Evolutionary conservation across 2,329 filamentous ascomycete species (phyloP), one percentile per base, ranked within the genome.

Genomic region (Alternaria sp.): DNA sequence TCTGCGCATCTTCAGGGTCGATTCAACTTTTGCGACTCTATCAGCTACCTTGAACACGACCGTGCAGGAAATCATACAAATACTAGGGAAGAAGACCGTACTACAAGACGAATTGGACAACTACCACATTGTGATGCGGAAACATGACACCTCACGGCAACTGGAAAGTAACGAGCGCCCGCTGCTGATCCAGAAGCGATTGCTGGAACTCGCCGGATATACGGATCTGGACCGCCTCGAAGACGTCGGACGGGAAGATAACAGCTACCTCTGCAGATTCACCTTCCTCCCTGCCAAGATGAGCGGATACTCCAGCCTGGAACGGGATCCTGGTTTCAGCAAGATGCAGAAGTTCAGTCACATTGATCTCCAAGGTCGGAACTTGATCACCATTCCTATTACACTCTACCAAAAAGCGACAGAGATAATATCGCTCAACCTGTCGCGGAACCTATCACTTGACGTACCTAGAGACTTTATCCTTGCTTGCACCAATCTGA

Each of bases 401-500:
- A 91, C 91, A 0, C 87, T 99, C 11, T 98, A 98, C 80, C 92
- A 93, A 64, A 96, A 94, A 78, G 92, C 95, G 0, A 86, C 88
- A 11, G 96, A 99, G 75, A 98, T 99, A 71, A 95, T 97, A 59
- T 96, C 94, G 0, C 87, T 99, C 43, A 98, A 99, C 75, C 84
- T 99, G 10, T 98, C 96, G 1, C 89, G 93, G 41, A 99, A 99
- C 72, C 83, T 98, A 47, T 96, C 94, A 0, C 85, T 99, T 26
- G 93, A 97, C 72, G 90, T 99, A 14, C 96, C 96, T 0, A 93
- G 94, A 75, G 96, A 99, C 79, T 99, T 99, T 77, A 94, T 99
- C 59, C 93, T 97, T 78, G 92, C 93, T 26, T 99, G 96, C 81
- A 89, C 91, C 71, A 94, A 95, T 74, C 84, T 99, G 20, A 89